Evolutionary conservation across 345 rosid species (phyloP), one percentile per base, ranked within the genome.

Genomic region (Murraya paniculata): DNA sequence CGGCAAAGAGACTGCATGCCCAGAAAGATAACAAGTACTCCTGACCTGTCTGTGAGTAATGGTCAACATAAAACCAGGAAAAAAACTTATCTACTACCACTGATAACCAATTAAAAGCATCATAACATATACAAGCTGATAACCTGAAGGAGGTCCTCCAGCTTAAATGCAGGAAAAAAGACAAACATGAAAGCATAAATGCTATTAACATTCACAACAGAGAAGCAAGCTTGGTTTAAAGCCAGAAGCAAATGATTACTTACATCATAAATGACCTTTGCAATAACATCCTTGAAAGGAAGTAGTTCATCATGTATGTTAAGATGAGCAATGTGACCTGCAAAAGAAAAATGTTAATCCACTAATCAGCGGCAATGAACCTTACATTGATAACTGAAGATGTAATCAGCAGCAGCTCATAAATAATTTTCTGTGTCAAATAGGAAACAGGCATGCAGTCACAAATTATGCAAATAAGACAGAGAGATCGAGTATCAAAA

Each of bases 321-420:
- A 72, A 95, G 84, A 84, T 95, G 99, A 53, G 99, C 99, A 78
- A 93, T 77, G 59, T 93, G 99, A 79, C 99, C 99, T 95, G 98
- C 85, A 91, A 66, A 56, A 38, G 73, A 75, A 50, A 78, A 74
- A 64, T 60, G 75, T 75, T 72, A 83, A 82, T 73, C 31, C 7
- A 36, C 76, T 75, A 28, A 62, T 71, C 78, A 73, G 33, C 25
- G 58, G 59, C 21, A 57, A 71, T 73, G 62, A 56, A 50, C 48
- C 38, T 9, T 33, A 45, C 33, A 59, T 35, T 10, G 59, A 68
- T 28, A 74, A 27, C 77, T 36, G 48, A 33, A 72, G 70, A 24
- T 25, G 57, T 36, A 22, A 31, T 36, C 60, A 21, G 21, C 55
- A 4, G 48, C 25, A 67, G 59, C 56, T 25, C 61, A 53, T 30